Percentiles rank a stretch among this genome's conserved stretches.
Conservation (phyloP, 2,329 filamentous ascomycete genomes). For the Cercospora berteroae region DNA sequence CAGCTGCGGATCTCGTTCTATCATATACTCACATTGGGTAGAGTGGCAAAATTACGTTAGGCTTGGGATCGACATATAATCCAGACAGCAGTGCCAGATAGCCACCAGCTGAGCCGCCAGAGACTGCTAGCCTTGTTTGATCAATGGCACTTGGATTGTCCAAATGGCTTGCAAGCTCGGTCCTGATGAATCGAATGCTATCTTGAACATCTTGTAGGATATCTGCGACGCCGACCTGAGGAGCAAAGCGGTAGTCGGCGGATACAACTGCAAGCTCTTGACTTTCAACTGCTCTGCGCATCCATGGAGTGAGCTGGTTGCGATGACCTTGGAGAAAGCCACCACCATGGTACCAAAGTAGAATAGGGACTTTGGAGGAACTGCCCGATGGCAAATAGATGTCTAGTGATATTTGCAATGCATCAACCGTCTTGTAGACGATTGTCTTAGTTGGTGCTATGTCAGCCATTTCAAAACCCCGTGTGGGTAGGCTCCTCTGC, state of each 20-base stretch:
- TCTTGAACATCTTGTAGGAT: slow-evolving; percentile 34
- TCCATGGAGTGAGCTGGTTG: slow-evolving; percentile 27
- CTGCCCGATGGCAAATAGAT: slow-evolving; percentile 25
- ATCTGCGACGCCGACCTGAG: slow-evolving; percentile 34
- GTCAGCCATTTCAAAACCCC: slow-evolving; percentile 16
- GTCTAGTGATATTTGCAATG: slow-evolving; percentile 26
- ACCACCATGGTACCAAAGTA: slow-evolving; percentile 33
- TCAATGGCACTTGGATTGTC: slow-evolving; percentile 23
- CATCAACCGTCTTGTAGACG: slow-evolving; percentile 28
- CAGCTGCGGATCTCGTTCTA: background rate
- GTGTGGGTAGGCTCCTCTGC: no score
- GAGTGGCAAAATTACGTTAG: slow-evolving; percentile 34
- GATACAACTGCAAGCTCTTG: slow-evolving; percentile 33
- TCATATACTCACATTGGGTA: slow-evolving; percentile 30
- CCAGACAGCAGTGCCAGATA: slow-evolving; percentile 36
- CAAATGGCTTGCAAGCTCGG: slow-evolving; percentile 19
- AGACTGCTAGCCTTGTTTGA: slow-evolving; percentile 29
- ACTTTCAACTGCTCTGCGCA: slow-evolving; percentile 27
- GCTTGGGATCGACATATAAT: slow-evolving; percentile 35
- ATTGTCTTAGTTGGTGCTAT: slow-evolving; percentile 22
- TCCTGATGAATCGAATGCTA: slow-evolving; percentile 33
- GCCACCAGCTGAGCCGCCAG: slow-evolving; percentile 34
- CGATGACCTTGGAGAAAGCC: slow-evolving; percentile 35
- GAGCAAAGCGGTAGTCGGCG: slow-evolving; percentile 37
- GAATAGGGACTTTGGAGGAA: slow-evolving; percentile 20